Base-by-base conservation (phyloP, 305 asterid genomes). In the Coffea humblotiana region DNA sequence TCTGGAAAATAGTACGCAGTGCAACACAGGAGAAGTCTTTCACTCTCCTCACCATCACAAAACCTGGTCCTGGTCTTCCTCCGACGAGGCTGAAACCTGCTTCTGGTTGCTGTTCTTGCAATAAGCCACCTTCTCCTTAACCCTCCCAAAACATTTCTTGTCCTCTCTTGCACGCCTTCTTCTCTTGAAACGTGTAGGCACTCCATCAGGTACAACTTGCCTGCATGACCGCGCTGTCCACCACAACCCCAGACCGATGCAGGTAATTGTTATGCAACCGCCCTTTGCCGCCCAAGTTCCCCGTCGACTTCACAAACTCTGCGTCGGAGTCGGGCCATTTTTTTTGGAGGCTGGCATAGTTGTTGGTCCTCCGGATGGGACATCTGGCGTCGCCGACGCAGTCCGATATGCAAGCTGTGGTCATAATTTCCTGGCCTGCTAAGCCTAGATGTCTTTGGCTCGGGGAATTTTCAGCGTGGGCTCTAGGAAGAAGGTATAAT, bases 321-420 rank as follows among this genome's bases (percentile, higher is more conserved):
- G 86, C 89, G 54, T 92, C 94, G n/a, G 93, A 91, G 81, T 89
- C 95, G 77, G 97, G 95, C 97, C 94, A 90, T 60, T 88, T 91
- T 82, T 87, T 91, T 82, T 87, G 82, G 58, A 93, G 89, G 85
- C 84, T 89, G 27, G 83, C 88, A 71, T 93, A 93, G 47, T 85
- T 91, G 47, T 86, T 91, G 27, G 93, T 87, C 29, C 92, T 79
- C 8, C 84, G 56, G 77, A 85, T 83, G 6, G 94, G 92, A 66
- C n/a, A 82, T 37, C 77, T 72, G 10, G 83, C 52, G 48, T 80
- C 89, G 37, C 64, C 60, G 6, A 72, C 82, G 37, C 82, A 79
- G 77, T 79, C 78, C 18, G 89, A 68, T 72, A 76, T 67, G 78
- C 89, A 86, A 64, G 71, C 11, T 15, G 86, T 74, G 61, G 78